Evolutionary conservation across 2,329 filamentous ascomycete genomes (phyloP).

Genomic region (Arthrobotrys musiformis): DNA sequence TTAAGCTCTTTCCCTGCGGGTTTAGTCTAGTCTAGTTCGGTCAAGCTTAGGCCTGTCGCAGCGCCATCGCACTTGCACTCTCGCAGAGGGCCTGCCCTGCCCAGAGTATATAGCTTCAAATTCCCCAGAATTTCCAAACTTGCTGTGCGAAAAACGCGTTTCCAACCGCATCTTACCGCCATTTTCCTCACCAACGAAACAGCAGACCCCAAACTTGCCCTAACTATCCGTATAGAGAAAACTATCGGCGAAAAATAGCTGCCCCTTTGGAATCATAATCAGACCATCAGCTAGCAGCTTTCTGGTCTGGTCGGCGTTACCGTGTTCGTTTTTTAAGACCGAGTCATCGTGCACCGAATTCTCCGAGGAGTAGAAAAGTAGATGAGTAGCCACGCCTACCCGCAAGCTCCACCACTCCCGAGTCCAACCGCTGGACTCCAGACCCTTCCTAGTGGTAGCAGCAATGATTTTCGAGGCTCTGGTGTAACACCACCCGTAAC

Average conservation of each 20-base stretch:
- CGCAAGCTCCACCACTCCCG: constrained; percentile 55
- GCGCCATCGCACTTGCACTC: constrained; percentile 24
- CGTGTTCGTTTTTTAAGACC: constrained; percentile 26
- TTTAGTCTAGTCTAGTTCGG: background rate
- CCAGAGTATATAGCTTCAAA: constrained; percentile 54
- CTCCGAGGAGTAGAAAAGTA: constrained; percentile 39
- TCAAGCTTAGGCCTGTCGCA: constrained; percentile 18
- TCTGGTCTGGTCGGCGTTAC: constrained; percentile 34
- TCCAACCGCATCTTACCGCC: constrained; percentile 55
- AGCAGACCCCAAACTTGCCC: constrained; percentile 35
- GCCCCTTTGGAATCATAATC: constrained; percentile 29
- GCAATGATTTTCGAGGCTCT: constrained; percentile 43
- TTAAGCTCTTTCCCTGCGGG: constrained; percentile 27
- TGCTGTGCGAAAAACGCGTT: constrained; percentile 52
- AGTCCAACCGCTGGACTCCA: constrained; percentile 53
- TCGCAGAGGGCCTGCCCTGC: constrained; percentile 45
- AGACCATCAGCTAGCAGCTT: constrained; percentile 12
- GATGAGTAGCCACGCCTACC: constrained; percentile 55
- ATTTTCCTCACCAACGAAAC: constrained; percentile 52
- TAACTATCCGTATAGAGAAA: constrained; percentile 48
- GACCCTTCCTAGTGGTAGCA: constrained; percentile 41
- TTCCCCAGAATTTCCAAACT: constrained; percentile 40
- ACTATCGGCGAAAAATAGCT: constrained; percentile 41
- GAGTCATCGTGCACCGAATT: constrained; percentile 38
- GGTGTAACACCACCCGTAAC: constrained; percentile 46